Conservation (phyloP, 345 rosid genomes). For the Psidium guajava region DNA sequence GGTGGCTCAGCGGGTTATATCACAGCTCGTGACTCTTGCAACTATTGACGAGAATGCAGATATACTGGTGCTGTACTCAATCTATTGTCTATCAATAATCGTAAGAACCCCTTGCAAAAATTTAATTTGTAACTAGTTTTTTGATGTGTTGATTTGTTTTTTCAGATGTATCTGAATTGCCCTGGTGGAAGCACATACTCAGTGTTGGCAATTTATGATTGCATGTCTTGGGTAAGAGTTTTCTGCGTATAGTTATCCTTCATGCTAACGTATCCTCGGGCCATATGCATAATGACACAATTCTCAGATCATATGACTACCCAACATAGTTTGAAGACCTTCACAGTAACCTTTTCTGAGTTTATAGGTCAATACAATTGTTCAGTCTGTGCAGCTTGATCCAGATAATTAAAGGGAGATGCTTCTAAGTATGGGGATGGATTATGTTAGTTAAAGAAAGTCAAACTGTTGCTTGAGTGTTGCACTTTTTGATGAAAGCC, state of each 20-base stretch:
- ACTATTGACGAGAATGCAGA: conserved; percentile 79
- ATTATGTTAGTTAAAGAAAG: background rate
- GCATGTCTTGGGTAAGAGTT: conserved; percentile 78
- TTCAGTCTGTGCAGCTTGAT: background rate
- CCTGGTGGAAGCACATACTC: conserved; percentile 94
- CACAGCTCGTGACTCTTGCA: conserved; percentile 89
- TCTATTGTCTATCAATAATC: background rate
- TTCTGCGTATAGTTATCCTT: background rate
- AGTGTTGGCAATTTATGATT: conserved; percentile 84
- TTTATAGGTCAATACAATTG: background rate
- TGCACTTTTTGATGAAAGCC: background rate
- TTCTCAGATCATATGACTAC: background rate
- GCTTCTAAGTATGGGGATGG: background rate
- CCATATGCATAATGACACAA: background rate
- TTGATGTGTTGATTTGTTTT: background rate
- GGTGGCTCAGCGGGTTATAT: conserved; percentile 87
- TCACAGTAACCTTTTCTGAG: background rate
- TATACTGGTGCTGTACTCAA: conserved; percentile 44
- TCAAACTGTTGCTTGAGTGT: background rate
- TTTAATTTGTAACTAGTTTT: background rate
- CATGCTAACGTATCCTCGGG: background rate
- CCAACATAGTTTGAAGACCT: background rate
- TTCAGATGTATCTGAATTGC: conserved; percentile 76
- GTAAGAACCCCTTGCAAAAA: background rate
- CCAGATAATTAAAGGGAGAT: background rate